Conservation (phyloP, 345 rosid genomes). For the Ailanthus altissimus region DNA sequence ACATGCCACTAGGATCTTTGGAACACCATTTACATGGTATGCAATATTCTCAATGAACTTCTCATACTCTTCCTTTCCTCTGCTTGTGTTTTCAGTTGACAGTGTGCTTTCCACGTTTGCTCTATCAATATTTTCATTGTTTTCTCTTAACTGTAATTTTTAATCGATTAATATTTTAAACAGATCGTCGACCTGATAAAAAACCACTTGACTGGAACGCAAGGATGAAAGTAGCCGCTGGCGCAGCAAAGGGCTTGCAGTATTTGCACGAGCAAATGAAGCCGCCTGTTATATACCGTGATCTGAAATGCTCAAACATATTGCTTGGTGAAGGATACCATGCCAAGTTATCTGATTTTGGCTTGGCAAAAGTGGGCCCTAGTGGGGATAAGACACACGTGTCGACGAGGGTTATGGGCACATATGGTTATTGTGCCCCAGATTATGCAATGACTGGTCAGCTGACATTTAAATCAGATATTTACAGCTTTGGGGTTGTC, state of each 20-base stretch:
- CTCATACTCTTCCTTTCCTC: background rate
- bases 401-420: conserved; percentile 96
- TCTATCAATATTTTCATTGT: background rate
- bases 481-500: conserved; percentile 91
- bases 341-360: conserved; percentile 87
- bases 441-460: conserved; percentile 97
- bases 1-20: conserved; percentile 82
- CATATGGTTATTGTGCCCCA: conserved; percentile 95
- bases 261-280: conserved; percentile 76
- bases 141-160: background rate
- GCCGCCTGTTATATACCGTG: conserved; percentile 87
- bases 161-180: background rate
- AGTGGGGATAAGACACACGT: conserved; percentile 88
- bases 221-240: conserved; percentile 88
- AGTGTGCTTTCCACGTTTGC: background rate
- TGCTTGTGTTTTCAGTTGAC: background rate
- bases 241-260: conserved; percentile 84
- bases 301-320: conserved; percentile 85
- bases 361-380: conserved; percentile 95
- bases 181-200: conserved; percentile 54
- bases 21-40: conserved; percentile 84
- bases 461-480: conserved; percentile 83
- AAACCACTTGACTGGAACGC: conserved; percentile 78
- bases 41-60: background rate
- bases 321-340: conserved; percentile 75